Percentiles rank a stretch among this genome's conserved stretches.
These are phyloP conservation scores for Scalesia atractyloides DNA, from an alignment of 129 eudicot species.

Conservation along the genomic window DNA sequence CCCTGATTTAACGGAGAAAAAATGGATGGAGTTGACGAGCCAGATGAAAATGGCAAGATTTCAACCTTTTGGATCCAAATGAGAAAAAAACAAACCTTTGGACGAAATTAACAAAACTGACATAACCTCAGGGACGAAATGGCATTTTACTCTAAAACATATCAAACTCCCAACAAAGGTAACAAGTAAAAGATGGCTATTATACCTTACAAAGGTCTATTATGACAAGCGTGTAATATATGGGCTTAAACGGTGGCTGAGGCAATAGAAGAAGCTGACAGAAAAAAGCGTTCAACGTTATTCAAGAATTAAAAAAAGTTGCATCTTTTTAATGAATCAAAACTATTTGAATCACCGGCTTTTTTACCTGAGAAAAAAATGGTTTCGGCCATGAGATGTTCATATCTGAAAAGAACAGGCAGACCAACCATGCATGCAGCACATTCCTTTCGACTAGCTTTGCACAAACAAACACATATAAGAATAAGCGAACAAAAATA, in stretches of 20 bases:
- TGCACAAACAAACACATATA: conserved; percentile 64
- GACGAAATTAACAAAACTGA: too few species aligned
- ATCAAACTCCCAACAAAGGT: background rate
- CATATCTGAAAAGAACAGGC: conserved; percentile 92
- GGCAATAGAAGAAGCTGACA: conserved; percentile 93
- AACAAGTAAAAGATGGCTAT: conserved; percentile 2
- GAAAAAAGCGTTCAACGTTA: conserved; percentile 10
- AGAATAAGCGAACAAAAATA: conserved; percentile 28
- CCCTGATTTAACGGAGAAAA: too few species aligned
- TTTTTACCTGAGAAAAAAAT: conserved; percentile 92
- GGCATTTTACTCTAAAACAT: too few species aligned
- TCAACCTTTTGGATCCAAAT: too few species aligned
- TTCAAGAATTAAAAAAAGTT: background rate
- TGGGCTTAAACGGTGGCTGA: conserved; percentile 90
- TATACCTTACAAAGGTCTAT: conserved; percentile 97
- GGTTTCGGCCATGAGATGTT: conserved; percentile 98
- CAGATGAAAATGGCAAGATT: too few species aligned
- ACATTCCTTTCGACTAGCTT: conserved; percentile 99
- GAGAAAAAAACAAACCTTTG: too few species aligned
- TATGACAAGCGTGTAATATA: conserved; percentile 88
- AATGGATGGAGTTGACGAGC: too few species aligned
- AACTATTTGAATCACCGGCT: conserved; percentile 1
- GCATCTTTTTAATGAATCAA: conserved; percentile 12
- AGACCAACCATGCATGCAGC: conserved; percentile 96
- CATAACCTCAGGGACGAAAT: too few species aligned